Evolutionary conservation across 2,329 filamentous ascomycete genomes (phyloP).

Genomic region (Dissoconium aciculare): DNA sequence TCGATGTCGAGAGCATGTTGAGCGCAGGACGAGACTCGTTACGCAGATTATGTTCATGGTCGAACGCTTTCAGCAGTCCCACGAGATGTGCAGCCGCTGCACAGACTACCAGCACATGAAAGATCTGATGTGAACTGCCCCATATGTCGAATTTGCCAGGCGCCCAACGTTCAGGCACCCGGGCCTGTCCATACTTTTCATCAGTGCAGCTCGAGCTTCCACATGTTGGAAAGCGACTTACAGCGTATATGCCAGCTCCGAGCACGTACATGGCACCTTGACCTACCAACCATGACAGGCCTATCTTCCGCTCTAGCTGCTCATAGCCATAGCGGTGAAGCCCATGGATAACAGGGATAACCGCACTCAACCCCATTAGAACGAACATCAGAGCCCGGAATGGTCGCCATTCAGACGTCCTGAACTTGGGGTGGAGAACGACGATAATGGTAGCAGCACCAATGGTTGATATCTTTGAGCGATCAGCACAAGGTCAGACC

Average conservation of each 20-base stretch:
- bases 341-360: slow-evolving; percentile 72
- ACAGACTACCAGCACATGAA: slow-evolving; percentile 75
- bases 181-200: slow-evolving; percentile 35
- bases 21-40: too few relatives aligned
- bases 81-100: slow-evolving; percentile 71
- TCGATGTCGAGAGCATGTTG: too few relatives aligned
- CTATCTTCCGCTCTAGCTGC: slow-evolving; percentile 57
- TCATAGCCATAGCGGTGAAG: slow-evolving; percentile 50
- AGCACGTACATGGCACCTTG: slow-evolving; percentile 75
- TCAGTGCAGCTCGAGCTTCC: neutral
- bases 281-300: slow-evolving; percentile 62
- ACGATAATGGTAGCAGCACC: slow-evolving; percentile 62
- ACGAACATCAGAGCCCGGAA: slow-evolving; percentile 85
- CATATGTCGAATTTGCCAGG: slow-evolving; percentile 78
- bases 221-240: slow-evolving; percentile 30
- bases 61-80: slow-evolving; percentile 70
- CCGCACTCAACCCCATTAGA: slow-evolving; percentile 65
- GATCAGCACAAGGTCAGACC: neutral
- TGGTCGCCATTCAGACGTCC: slow-evolving; percentile 68
- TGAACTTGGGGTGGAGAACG: slow-evolving; percentile 67
- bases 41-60: slow-evolving; percentile 62
- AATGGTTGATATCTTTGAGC: slow-evolving; percentile 58
- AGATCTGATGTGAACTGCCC: slow-evolving; percentile 91
- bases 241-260: slow-evolving; percentile 75
- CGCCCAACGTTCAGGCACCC: slow-evolving; percentile 66